Evolutionary conservation across 768 basidiomycete genomes (phyloP).

Genomic region (Hygrophorus pudorinus): DNA sequence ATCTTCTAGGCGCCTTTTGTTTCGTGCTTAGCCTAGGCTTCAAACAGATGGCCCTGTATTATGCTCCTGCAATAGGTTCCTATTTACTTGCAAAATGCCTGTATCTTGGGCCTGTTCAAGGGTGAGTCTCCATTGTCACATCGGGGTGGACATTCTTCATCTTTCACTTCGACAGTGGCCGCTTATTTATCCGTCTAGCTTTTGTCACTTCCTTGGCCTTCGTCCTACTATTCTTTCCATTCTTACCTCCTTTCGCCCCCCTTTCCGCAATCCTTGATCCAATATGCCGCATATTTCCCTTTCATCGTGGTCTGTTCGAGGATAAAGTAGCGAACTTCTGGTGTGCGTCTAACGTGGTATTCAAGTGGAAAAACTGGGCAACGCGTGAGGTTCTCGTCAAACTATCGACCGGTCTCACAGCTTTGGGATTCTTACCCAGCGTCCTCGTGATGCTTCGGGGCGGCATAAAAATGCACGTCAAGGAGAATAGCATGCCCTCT

Average conservation of each 20-base stretch:
- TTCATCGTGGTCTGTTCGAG: conserved; percentile 83
- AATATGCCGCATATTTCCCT: conserved; percentile 81
- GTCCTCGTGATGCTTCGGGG: conserved; percentile 34
- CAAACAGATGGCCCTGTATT: conserved; percentile 96
- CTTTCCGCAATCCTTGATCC: conserved; percentile 44
- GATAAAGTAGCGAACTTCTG: conserved; percentile 98
- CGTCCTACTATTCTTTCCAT: conserved; percentile 65
- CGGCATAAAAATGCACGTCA: conserved; percentile 20
- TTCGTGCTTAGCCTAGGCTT: conserved; percentile 85
- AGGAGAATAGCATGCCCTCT: conserved; percentile 7
- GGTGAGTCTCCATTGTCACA: conserved; percentile 36
- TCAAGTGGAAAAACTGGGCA: conserved; percentile 73
- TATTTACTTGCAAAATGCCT: conserved; percentile 88
- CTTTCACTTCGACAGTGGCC: conserved; percentile 18
- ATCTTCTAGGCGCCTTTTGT: conserved; percentile 64
- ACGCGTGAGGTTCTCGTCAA: conserved; percentile 42
- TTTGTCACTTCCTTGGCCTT: conserved; percentile 54
- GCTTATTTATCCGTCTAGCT: conserved; percentile 59
- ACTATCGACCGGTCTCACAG: conserved; percentile 57
- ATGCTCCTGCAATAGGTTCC: conserved; percentile 84
- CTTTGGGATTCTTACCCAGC: conserved; percentile 58
- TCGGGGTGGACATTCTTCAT: not conserved
- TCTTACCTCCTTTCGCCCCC: conserved; percentile 59
- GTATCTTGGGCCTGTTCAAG: conserved; percentile 57
- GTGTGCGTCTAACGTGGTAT: conserved; percentile 82